Percentiles rank a stretch among this genome's conserved stretches.
Evolutionary conservation across 163 green algal species (phyloP).

Genomic region (Chlorella variabilis): DNA sequence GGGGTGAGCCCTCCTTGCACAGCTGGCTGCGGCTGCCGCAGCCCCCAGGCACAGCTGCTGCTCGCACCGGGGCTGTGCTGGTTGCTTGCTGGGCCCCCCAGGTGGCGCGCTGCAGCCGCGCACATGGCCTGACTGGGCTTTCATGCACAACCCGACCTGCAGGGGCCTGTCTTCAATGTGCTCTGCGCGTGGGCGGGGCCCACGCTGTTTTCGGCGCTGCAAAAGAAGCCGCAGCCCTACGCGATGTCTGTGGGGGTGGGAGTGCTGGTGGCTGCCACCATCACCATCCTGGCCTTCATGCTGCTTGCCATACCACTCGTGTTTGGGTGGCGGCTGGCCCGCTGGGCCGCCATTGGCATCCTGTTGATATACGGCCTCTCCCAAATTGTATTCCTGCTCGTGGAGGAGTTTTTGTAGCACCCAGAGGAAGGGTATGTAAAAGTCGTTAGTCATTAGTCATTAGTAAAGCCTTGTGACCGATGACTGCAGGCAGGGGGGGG

Average conservation of each 20-base stretch:
- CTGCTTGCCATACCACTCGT: constrained; percentile 38
- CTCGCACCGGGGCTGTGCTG: no score
- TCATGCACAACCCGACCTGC: no score
- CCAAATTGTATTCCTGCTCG: constrained; percentile 43
- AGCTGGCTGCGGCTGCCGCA: no score
- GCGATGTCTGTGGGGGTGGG: constrained; percentile 36
- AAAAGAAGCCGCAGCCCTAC: constrained; percentile 28
- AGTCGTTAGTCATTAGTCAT: no score
- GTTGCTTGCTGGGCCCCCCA: no score
- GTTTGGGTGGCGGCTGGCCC: constrained; percentile 41
- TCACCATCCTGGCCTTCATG: constrained; percentile 38
- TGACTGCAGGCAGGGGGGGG: no score
- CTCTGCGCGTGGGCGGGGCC: constrained; percentile 49
- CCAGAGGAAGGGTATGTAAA: no score
- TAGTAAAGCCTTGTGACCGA: no score
- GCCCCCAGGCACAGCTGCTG: no score
- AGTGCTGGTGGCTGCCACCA: constrained; percentile 34
- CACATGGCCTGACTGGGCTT: no score
- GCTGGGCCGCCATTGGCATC: constrained; percentile 23
- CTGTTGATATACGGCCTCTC: constrained; percentile 36
- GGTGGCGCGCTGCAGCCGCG: no score
- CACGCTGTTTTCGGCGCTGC: constrained; percentile 32
- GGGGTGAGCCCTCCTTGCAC: no score
- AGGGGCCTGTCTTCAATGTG: constrained; percentile 83
- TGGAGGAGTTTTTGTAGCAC: constrained; percentile 9